A percentile compares a stretch with the other conserved stretches of the same genome.
Evolutionary conservation across 257 asterid species (phyloP).

Genomic region (Perilla frutescens): DNA sequence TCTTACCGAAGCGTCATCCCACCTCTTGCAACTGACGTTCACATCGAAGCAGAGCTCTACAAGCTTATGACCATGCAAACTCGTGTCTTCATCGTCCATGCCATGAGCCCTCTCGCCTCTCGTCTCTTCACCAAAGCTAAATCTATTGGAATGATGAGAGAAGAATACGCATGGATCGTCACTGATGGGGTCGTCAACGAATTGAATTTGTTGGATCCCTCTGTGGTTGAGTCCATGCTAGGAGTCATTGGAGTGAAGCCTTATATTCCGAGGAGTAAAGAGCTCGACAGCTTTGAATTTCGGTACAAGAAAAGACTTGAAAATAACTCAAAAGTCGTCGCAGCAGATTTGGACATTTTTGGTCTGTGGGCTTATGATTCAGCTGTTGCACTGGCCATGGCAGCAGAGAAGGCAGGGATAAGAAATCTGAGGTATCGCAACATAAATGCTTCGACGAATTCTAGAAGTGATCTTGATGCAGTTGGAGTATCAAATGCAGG

Average conservation of each 20-base stretch:
- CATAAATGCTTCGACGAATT: slow-evolving; percentile 28
- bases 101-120: slow-evolving; percentile 40
- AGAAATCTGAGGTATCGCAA: slow-evolving; percentile 15
- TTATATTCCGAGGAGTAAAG: slow-evolving; percentile 27
- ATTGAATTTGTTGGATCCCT: slow-evolving; percentile 8
- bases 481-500: slow-evolving; percentile 44
- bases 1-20: slow-evolving; percentile 46
- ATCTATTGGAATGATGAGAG: slow-evolving; percentile 36
- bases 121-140: slow-evolving; percentile 38
- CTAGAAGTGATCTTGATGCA: slow-evolving; percentile 35
- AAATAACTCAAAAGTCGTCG: neutral
- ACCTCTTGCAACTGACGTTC: slow-evolving; percentile 46
- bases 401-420: slow-evolving; percentile 36
- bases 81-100: slow-evolving; percentile 50
- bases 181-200: slow-evolving; percentile 39
- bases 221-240: slow-evolving; percentile 33
- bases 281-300: slow-evolving; percentile 15
- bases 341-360: slow-evolving; percentile 19
- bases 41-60: slow-evolving; percentile 45
- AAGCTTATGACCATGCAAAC: slow-evolving; percentile 53
- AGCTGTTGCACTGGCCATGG: slow-evolving; percentile 39
- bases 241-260: slow-evolving; percentile 36
- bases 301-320: slow-evolving; percentile 2
- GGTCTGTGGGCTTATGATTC: slow-evolving; percentile 38
- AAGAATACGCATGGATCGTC: slow-evolving; percentile 42